Percentiles rank a stretch among this genome's conserved stretches.
Conservation (phyloP, 2,329 filamentous ascomycete species). For the Teratosphaeria nubilosa region DNA sequence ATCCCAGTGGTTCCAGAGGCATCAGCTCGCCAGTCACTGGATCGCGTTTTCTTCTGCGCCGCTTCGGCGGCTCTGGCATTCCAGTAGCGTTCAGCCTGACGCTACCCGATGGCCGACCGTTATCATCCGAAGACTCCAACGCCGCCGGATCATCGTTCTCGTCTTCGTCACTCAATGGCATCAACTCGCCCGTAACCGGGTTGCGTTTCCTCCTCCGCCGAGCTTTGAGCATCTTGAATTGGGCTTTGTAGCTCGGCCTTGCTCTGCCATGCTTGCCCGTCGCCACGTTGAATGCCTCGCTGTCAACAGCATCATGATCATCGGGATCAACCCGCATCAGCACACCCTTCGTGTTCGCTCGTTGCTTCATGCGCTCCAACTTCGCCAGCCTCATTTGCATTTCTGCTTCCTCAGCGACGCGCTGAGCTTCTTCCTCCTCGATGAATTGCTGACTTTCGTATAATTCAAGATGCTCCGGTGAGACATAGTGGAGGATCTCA, state of each 20-base stretch:
- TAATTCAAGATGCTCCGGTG: constrained; percentile 23
- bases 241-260: constrained; percentile 23
- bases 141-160: constrained; percentile 5
- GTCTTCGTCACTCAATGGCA: constrained; percentile 20
- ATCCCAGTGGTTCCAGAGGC: constrained; percentile 6
- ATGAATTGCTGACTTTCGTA: constrained; percentile 24
- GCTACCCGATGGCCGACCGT: background rate
- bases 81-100: background rate
- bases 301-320: background rate
- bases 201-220: constrained; percentile 19
- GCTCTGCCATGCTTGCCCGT: constrained; percentile 18
- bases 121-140: constrained; percentile 7
- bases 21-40: constrained; percentile 19
- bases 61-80: constrained; percentile 1
- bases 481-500: constrained; percentile 26
- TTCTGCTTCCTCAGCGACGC: constrained; percentile 13
- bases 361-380: constrained; percentile 4
- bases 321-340: background rate
- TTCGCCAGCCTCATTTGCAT: constrained; percentile 4
- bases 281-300: constrained; percentile 1
- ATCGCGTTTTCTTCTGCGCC: constrained; percentile 21
- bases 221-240: constrained; percentile 13
- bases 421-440: constrained; percentile 14
- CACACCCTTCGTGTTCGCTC: constrained; percentile 2
- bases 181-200: constrained; percentile 18